Evolutionary conservation across 805 yeast species (phyloP).

Genomic region (Millerozyma miso): DNA sequence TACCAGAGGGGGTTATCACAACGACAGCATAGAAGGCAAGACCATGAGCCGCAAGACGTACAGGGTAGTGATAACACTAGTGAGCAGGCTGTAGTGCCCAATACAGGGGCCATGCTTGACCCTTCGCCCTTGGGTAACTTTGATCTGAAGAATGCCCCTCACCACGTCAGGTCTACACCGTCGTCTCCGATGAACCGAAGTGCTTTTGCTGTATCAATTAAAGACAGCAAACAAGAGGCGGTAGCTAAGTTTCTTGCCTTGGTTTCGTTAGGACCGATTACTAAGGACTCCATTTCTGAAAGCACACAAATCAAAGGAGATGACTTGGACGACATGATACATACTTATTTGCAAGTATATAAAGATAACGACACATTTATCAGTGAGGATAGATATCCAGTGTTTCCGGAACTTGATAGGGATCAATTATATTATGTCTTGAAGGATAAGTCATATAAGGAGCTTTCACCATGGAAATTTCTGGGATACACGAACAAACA

Average conservation of each 20-base stretch:
- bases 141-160: not conserved
- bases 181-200: conserved; percentile 10
- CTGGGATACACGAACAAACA: conserved; percentile 25
- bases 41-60: not conserved
- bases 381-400: conserved; percentile 27
- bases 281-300: conserved; percentile 24
- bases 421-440: conserved; percentile 17
- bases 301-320: conserved; percentile 9
- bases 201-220: conserved; percentile 8
- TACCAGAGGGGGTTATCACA: conserved; percentile 1
- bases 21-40: not conserved
- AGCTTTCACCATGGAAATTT: conserved; percentile 37
- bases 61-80: not conserved
- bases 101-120: not conserved
- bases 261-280: conserved; percentile 46
- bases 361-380: conserved; percentile 28
- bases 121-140: not conserved
- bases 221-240: conserved; percentile 5
- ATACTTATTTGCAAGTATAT: conserved; percentile 28
- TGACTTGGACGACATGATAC: conserved; percentile 15
- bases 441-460: conserved; percentile 40
- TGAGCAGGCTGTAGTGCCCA: too few species aligned
- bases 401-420: conserved; percentile 4
- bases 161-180: conserved; percentile 6
- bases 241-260: conserved; percentile 35